A percentile compares a stretch with the other conserved stretches of the same genome.
These are phyloP conservation scores for Cucurbita pepo DNA, from an alignment of 306 rosid species.

Conservation along the genomic window DNA sequence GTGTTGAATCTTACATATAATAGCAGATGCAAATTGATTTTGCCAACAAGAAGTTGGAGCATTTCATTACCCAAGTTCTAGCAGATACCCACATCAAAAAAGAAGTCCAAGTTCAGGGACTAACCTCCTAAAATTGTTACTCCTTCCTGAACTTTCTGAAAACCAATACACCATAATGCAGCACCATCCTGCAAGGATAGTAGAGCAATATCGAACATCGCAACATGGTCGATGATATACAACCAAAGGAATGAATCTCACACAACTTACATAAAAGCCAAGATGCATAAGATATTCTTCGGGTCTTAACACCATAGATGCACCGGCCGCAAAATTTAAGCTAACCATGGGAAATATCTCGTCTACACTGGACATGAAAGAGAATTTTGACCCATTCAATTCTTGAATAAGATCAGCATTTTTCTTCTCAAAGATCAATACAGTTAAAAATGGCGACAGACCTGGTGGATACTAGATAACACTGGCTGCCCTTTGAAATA, in stretches of 20 bases:
- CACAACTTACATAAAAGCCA: conserved; percentile 41
- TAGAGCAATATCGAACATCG: neutral
- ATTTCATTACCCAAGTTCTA: neutral
- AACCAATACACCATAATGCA: conserved; percentile 75
- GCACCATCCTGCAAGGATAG: conserved; percentile 43
- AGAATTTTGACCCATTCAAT: conserved; percentile 17
- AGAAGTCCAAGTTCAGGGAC: conserved; percentile 3
- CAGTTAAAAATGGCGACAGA: conserved; percentile 11
- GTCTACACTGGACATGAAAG: conserved; percentile 35
- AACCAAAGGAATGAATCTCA: neutral
- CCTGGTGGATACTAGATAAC: conserved; percentile 76
- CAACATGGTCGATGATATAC: neutral
- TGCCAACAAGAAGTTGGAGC: neutral
- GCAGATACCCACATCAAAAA: neutral
- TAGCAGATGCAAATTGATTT: neutral
- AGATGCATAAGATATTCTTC: conserved; percentile 61
- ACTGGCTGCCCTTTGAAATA: conserved; percentile 62
- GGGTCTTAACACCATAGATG: conserved; percentile 81
- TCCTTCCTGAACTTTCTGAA: conserved; percentile 66
- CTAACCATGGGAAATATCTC: conserved; percentile 67
- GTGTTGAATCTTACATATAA: neutral
- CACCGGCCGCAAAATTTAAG: conserved; percentile 74
- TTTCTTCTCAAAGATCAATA: neutral
- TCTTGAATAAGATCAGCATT: neutral
- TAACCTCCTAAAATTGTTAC: conserved; percentile 81